Evolutionary conservation across 2,329 filamentous ascomycete genomes (phyloP).

Genomic region (Cladophialophora carrionii): DNA sequence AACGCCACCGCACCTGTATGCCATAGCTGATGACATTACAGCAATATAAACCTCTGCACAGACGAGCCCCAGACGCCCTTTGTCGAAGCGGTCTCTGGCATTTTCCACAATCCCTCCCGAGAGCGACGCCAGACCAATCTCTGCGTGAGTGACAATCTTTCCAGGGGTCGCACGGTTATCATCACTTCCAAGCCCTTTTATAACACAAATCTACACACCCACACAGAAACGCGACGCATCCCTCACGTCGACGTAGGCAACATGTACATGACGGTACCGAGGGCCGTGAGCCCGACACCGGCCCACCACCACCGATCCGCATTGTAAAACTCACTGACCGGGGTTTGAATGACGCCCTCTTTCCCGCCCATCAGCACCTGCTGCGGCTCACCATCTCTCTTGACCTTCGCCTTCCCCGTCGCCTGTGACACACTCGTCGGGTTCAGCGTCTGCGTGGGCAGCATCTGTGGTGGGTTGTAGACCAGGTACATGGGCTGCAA

Average conservation of each 20-base stretch:
- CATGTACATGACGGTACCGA: conserved; percentile 47
- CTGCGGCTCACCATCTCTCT: conserved; percentile 37
- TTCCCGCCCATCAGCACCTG: conserved; percentile 36
- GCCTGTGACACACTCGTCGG: conserved; percentile 50
- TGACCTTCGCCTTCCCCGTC: conserved; percentile 43
- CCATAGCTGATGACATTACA: neutral
- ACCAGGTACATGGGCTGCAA: conserved; percentile 70
- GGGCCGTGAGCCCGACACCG: conserved; percentile 51
- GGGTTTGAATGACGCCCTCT: conserved; percentile 39
- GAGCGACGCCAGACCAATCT: neutral
- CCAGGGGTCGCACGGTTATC: neutral
- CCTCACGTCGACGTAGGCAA: conserved; percentile 30
- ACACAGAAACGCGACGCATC: neutral
- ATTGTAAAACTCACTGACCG: conserved; percentile 43
- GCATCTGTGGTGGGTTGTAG: conserved; percentile 67
- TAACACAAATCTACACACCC: neutral
- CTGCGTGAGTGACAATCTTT: neutral
- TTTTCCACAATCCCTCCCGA: neutral
- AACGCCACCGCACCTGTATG: neutral
- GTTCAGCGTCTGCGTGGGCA: conserved; percentile 69
- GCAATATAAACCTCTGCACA: neutral
- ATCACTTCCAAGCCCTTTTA: neutral
- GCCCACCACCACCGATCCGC: conserved; percentile 54
- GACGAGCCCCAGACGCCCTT: neutral
- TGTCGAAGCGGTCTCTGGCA: neutral